Base-by-base conservation (phyloP, 352 stramenopile species). In the Phytophthora podocarpi region DNA sequence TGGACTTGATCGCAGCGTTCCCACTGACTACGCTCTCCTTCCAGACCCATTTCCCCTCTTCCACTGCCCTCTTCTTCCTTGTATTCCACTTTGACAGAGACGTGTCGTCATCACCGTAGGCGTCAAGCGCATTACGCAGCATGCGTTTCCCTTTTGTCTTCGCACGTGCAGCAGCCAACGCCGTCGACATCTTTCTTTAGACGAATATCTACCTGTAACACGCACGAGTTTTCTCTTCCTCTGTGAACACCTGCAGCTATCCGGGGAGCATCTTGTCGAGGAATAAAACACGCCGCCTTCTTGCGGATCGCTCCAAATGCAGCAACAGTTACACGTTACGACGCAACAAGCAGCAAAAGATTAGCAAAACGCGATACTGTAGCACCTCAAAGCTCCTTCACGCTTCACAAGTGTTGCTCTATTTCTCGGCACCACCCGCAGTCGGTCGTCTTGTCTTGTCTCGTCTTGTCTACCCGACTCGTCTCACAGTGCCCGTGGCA, bases 91-190 rank as follows among this genome's bases (percentile, higher is more conserved):
- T 72, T 2, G 65, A 70, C 11, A 89, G 57, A 46, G 78, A 75
- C 7, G 74, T 70, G 24, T 74, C 74, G 28, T 85, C 70, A 10
- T 85, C 70, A 2, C 76, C 79, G 15, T 83, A 82, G 8, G 63
- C 73, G 13, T 85, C 74, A 5, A 91, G 61, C 5, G 82, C 76
- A 18, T 90, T 73, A 5, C 70, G 69, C 6, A 93, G 67, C 70
- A 90, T 82, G 16, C 72, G 75, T 60, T 89, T 90, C 32, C 81
- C 81, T 30, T 80, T 78, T 8, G 83, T 91, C 61, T 89, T 89
- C 13, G 80, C 77, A 4, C 76, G 72, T 8, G 78, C 82, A 5
- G 80, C 79, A n/a, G 72, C 72, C 9, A 90, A 18, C 23, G 79
- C 73, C 2, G 77, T 90, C 46, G 83, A 85, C 83, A 92, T 92